A percentile compares a stretch with the other conserved stretches of the same genome.
Evolutionary conservation across 441 rosid species (phyloP).

Genomic region (Heliophila coronopifolia): DNA sequence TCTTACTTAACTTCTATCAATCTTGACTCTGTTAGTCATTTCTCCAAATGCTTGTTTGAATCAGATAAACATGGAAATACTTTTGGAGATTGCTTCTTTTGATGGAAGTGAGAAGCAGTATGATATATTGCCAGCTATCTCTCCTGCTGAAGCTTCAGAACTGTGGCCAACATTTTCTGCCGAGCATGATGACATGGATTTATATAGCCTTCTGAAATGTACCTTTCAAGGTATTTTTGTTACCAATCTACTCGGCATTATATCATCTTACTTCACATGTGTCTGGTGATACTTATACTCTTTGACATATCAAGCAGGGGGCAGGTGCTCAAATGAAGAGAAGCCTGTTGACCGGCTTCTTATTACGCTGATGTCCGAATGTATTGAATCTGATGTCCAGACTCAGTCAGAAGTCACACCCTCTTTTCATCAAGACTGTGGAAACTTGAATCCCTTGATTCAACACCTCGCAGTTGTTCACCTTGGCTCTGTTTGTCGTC

Average conservation of each 20-base stretch:
- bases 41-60: conserved; percentile 23
- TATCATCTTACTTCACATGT: conserved; percentile 4
- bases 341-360: conserved; percentile 67
- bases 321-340: conserved; percentile 70
- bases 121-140: conserved; percentile 40
- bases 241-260: conserved; percentile 9
- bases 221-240: conserved; percentile 61
- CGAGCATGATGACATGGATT: conserved; percentile 34
- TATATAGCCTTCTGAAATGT: conserved; percentile 53
- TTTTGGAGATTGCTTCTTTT: conserved; percentile 76
- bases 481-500: conserved; percentile 54
- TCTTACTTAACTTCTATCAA: conserved; percentile 7
- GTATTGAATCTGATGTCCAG: conserved; percentile 54
- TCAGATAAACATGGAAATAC: conserved; percentile 56
- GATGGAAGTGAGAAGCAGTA: conserved; percentile 53
- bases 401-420: conserved; percentile 39
- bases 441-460: conserved; percentile 53
- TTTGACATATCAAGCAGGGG: conserved; percentile 36
- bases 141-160: conserved; percentile 52
- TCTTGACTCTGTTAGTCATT: conserved; percentile 9
- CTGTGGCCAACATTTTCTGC: conserved; percentile 47
- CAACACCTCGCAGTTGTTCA: conserved; percentile 93
- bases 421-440: conserved; percentile 42
- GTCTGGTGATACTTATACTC: conserved; percentile 11
- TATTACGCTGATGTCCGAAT: conserved; percentile 71